Conservation (phyloP, 2,329 filamentous ascomycete species). For the Penicillium sp. region DNA sequence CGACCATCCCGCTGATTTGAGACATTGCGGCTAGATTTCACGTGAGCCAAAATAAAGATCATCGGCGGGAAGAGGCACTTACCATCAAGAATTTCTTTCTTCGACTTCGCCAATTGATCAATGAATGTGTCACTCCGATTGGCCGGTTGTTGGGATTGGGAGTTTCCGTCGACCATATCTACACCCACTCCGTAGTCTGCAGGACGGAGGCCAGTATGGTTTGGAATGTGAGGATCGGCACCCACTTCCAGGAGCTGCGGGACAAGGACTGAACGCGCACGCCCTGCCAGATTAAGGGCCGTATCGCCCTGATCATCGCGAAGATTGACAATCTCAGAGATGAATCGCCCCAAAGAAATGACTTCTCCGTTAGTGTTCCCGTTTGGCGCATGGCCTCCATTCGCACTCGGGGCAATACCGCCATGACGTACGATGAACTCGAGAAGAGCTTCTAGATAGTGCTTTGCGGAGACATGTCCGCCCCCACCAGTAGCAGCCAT, state of each 20-base stretch:
- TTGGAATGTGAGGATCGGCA: constrained; percentile 87
- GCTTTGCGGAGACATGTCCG: constrained; percentile 78
- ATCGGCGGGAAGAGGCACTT: constrained; percentile 10
- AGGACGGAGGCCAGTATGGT: constrained; percentile 81
- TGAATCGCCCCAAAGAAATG: constrained; percentile 89
- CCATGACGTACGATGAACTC: constrained; percentile 92
- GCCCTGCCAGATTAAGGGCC: constrained; percentile 85
- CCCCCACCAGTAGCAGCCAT: constrained; percentile 94
- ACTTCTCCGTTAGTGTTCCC: constrained; percentile 48
- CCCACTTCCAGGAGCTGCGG: constrained; percentile 95
- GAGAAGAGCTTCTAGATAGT: constrained; percentile 90
- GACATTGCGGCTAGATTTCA: constrained; percentile 33
- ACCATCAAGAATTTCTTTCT: constrained; percentile 47
- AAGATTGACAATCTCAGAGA: constrained; percentile 95
- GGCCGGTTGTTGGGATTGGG: constrained; percentile 46
- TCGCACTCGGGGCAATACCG: constrained; percentile 51
- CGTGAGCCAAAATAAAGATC: constrained; percentile 32
- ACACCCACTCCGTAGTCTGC: constrained; percentile 92
- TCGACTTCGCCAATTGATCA: constrained; percentile 43
- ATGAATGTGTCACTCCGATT: constrained; percentile 42
- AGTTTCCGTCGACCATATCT: constrained; percentile 54
- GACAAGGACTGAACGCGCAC: constrained; percentile 94
- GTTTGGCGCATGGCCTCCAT: constrained; percentile 27
- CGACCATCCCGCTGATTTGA: constrained; percentile 62
- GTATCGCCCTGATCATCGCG: constrained; percentile 94